Base-by-base conservation (phyloP, 2,329 filamentous ascomycete genomes). In the Hymenoscyphus albidus region DNA sequence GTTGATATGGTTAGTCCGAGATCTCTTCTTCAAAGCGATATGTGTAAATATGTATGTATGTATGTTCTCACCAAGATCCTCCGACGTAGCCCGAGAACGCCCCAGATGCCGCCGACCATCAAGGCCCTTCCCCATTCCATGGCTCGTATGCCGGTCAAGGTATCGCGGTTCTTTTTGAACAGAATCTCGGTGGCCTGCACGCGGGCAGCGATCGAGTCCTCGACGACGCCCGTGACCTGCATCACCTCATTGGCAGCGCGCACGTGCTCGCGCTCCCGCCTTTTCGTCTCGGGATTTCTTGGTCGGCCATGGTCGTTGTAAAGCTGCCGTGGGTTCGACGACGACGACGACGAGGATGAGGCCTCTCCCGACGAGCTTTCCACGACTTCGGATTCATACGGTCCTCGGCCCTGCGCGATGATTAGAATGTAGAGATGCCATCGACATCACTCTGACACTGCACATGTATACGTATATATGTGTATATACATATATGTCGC, bases 231-330 rank as follows among this genome's bases (percentile, higher is more conserved):
- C 12, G 74, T 75, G 35, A 73, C 73, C 60, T 74, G 71, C 73
- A 76, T 74, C 35, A 76, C 75, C 67, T 76, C 75, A 62, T 76
- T 76, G 40, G 74, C 73, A 22, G 75, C 74, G 38, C 74, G 70
- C 31, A 76, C 71, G 32, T 74, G 70, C 16, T 76, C 74, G 58
- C 71, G 69, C 51, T 74, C 72, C 55, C 72, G 66, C 18, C 72
- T 67, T 62, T 69, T 74, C 10, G 72, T 76, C 55, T 75, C 72
- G 3, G 71, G 71, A 58, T 76, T 75, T 54, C 69, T 68, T 5
- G 75, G 74, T 58, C 71, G 72, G 4, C 75, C 75, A 62, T 72
- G 70, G 14, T 71, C 69, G 56, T 75, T 72, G 58, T 75, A 76
- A 63, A 69, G 67, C 59, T 76, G 75, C 9, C 42, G 62, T 51